Base-by-base conservation (phyloP, 1,284 basidiomycete genomes). In the Cryptococcus jaspeensis region DNA sequence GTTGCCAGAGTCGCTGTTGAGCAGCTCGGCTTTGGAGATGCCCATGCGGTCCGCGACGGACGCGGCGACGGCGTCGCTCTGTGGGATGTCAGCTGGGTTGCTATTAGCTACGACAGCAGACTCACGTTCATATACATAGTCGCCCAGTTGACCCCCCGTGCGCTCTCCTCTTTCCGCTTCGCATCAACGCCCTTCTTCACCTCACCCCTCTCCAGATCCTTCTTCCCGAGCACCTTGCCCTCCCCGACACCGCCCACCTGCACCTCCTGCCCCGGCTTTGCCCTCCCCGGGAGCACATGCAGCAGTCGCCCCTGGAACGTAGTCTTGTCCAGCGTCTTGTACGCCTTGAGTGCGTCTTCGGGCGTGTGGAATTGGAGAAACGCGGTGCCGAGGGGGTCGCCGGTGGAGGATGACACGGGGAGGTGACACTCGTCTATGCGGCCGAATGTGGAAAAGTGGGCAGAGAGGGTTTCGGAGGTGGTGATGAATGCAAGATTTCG, bases 121-220 rank as follows among this genome's bases (percentile, higher is more conserved):
- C 90, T 77, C 79, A 93, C 92, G 81, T 96, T 98, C 92, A 98
- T 95, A 73, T 95, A 98, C 60, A 98, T 76, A 82, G 92, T 90
- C 45, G 87, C 87, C 95, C 95, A 99, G 76, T 95, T 96, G 71
- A 97, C 94, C 60, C 92, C 91, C 64, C 87, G 87, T 37, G 87
- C 86, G 6, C 88, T 87, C 25, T 79, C 81, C 15, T 85, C 81
- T 73, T 89, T 95, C 61, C 86, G 81, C 73, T 88, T 87, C 42
- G 84, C 78, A 42, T 78, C 74, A 4, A 77, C 83, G 15, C 84
- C 81, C 60, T 82, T 83, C 65, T 90, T 88, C 42, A 86, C 84
- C 72, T 88, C 90, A 44, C 89, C 71, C 1, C 81, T 81, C 59
- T 79, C 81, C 66, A 84, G 85, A 20, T 64, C 64, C 8, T 64